Base-by-base conservation (phyloP, 495 filamentous ascomycete species). In the Talaromyces trachyspermus region DNA sequence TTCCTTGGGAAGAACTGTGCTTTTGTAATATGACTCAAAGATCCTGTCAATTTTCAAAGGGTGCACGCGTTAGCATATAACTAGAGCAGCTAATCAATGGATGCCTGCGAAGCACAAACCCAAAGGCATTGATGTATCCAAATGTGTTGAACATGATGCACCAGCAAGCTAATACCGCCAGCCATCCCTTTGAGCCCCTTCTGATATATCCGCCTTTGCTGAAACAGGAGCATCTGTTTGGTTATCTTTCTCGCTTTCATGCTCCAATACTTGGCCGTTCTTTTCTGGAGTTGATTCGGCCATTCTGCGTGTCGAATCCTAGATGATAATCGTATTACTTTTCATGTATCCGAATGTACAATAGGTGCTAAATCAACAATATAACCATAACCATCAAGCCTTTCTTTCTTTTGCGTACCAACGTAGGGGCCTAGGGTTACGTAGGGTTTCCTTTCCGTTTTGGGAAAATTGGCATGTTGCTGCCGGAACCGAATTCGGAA, bases 151-250 rank as follows among this genome's bases (percentile, higher is more conserved):
- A 57, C 67, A 80, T 76, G 46, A 71, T 67, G 57, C 69, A 74
- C 62, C 77, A 81, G 15, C 74, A 73, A 8, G 71, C 71, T 8
- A 76, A 48, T 3, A 80, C 75, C 0, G 78, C 76, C 27, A 79
- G 66, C 77, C 78, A 82, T 5, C 75, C 78, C 38, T 65, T 58
- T 10, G 65, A 9, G 5, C 78, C 78, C 75, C 75, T 49, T 82
- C 77, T 0, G 78, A 78, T 49, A 78, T 77, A 36, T 24, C 19
- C 19, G 49, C 15, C 50, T 33, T 36, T 10, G 24, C n/a, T 9
- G 20, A 11, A 20, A 23, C 15, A 26, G 39, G 15, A 14, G 22
- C 22, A 42, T n/a, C n/a, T n/a, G n/a, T n/a, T n/a, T n/a, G n/a
- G n/a, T n/a, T n/a, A n/a, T n/a, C n/a, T n/a, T n/a, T n/a, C n/a